phyloP scores from a whole-genome alignment of 2,329 filamentous ascomycete genomes.

The Gliomastix tumulicola region DNA sequence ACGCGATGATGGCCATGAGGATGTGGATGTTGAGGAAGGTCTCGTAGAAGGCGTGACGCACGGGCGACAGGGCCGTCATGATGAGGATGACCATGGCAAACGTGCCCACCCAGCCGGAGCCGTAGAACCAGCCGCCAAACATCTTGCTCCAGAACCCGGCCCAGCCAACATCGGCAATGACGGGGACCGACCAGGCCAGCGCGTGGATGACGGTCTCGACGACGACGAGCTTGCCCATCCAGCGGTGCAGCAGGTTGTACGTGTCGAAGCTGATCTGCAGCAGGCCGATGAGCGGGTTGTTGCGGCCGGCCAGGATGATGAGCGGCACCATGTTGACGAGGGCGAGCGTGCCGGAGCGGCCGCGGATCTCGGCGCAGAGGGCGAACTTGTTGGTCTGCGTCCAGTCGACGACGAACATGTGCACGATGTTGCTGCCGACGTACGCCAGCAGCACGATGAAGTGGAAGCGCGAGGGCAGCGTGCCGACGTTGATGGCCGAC shows the following conservation, averaged over 20 bases:
- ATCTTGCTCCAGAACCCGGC: conserved; percentile 48
- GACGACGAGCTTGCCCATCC: conserved; percentile 71
- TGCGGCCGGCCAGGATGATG: conserved; percentile 80
- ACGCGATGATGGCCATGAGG: conserved; percentile 58
- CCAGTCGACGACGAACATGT: conserved; percentile 58
- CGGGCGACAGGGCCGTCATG: conserved; percentile 65
- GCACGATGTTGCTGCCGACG: conserved; percentile 52
- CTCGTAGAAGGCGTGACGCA: conserved; percentile 95
- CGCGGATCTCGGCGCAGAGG: conserved; percentile 75
- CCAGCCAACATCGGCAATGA: conserved; percentile 58
- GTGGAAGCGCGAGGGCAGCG: conserved; percentile 59
- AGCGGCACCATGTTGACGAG: conserved; percentile 89
- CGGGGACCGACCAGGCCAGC: conserved; percentile 67
- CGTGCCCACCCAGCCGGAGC: conserved; percentile 55
- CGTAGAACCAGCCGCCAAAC: conserved; percentile 54
- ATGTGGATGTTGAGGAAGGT: conserved; percentile 89
- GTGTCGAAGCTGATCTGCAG: conserved; percentile 91
- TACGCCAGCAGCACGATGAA: conserved; percentile 49
- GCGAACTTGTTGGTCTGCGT: conserved; percentile 49
- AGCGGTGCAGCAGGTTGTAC: conserved; percentile 70
- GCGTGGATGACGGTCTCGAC: conserved; percentile 63
- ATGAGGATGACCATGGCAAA: conserved; percentile 59
- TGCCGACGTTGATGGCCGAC: conserved; percentile 51
- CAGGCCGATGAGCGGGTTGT: conserved; percentile 81
- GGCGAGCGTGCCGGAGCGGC: conserved; percentile 76